Evolutionary conservation across 2,329 filamentous ascomycete species (phyloP), one percentile per base, ranked within the genome.

Genomic region (Pseudogymnoascus sp.): DNA sequence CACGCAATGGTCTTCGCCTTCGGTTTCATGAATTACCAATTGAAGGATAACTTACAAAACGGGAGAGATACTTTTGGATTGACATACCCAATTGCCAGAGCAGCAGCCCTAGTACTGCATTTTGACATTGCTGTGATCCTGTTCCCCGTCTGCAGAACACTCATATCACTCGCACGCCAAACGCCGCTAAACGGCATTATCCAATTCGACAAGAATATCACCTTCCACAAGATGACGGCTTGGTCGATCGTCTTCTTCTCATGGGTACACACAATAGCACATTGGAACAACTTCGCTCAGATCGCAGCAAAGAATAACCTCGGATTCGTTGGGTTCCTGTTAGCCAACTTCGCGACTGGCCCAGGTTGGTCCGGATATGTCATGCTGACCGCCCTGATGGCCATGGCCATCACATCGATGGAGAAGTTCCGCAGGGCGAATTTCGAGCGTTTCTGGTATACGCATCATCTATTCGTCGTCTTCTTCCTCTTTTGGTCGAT

Each of bases 401-500:
- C 86, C 62, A 95, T 96, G 83, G 88, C 89, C 2, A 72, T 86
- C 25, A 95, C 90, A 0, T 91, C 90, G 7, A 79, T 90, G 13
- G 90, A 93, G 77, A 90, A 90, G 79, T 85, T 86, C 8, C 84
- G 90, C 61, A 85, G 90, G 63, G 88, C 88, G 66, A 93, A 95
- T 78, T 93, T 91, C 75, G 90, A 93, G 76, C 88, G 90, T 25
- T 96, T 95, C 81, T 96, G 91, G 90, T 93, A 92, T 76, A 91
- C 89, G 1, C 90, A 96, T 77, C 91, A 95, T 78, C 84, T 95
- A 75, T 95, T 95, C 75, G 85, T 93, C 76, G 73, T 93, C 68
- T 95, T 95, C 82, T 95, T 95, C 79, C 81, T 93, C 70, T 93
- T 95, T 81, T 95, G 90, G 90, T 87, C 90, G n/a, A 84, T 93